phyloP scores from a whole-genome alignment of 2,329 filamentous ascomycete genomes.

The Aspergillus pseudoviridinutans region DNA sequence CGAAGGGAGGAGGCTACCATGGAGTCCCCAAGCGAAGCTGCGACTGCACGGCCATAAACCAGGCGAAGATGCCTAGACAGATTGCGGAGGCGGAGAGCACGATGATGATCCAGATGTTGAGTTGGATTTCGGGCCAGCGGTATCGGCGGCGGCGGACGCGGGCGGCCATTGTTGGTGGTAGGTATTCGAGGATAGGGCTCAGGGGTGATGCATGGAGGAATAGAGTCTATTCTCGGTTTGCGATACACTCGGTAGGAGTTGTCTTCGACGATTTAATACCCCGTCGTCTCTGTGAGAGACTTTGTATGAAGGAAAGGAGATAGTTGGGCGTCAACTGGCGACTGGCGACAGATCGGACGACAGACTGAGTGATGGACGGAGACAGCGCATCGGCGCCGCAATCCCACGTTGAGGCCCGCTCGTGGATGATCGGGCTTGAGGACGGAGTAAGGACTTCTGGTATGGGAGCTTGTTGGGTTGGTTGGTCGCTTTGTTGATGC shows the following conservation, averaged over 20 bases:
- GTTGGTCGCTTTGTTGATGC: neutral
- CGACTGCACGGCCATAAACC: conserved; percentile 57
- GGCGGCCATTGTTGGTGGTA: conserved; percentile 25
- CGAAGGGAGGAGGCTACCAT: conserved; percentile 44
- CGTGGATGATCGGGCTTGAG: neutral
- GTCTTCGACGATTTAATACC: no score
- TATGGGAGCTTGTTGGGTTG: neutral
- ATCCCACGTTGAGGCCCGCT: neutral
- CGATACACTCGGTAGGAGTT: neutral
- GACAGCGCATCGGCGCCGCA: conserved; percentile 10
- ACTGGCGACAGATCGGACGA: neutral
- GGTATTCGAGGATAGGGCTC: neutral
- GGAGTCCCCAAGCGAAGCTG: conserved; percentile 54
- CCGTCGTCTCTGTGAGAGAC: no score
- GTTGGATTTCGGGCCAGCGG: conserved; percentile 62
- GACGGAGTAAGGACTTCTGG: neutral
- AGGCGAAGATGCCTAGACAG: conserved; percentile 57
- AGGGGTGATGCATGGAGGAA: neutral
- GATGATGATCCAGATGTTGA: conserved; percentile 62
- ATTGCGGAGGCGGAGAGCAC: conserved; percentile 56
- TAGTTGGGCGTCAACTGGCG: neutral
- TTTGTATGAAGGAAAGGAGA: neutral
- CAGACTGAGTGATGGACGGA: neutral
- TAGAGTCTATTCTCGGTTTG: neutral
- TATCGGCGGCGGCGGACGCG: conserved; percentile 44